These are phyloP conservation scores for Monosporascus cannonballus DNA, from an alignment of 2,329 filamentous ascomycete species.

Conservation along the genomic window DNA sequence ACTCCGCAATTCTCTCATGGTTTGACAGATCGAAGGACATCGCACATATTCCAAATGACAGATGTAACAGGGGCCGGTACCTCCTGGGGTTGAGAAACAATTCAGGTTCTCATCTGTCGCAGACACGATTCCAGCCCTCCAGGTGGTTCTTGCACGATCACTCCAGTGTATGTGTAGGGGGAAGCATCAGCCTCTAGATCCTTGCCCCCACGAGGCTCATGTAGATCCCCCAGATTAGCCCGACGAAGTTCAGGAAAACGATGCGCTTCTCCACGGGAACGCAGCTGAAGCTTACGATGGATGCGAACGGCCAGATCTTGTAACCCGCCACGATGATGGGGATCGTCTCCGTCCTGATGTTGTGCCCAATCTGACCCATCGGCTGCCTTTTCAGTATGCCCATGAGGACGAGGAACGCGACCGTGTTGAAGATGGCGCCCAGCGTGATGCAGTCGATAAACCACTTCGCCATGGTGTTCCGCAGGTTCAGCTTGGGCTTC, in stretches of 20 bases:
- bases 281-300: constrained; percentile 43
- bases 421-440: constrained; percentile 40
- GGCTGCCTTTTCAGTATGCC: constrained; percentile 37
- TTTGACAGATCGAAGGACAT: too few species aligned
- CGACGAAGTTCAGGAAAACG: constrained; percentile 43
- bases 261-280: constrained; percentile 43
- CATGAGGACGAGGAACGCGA: constrained; percentile 42
- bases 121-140: too few species aligned
- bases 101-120: too few species aligned
- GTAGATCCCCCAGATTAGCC: constrained; percentile 45
- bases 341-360: constrained; percentile 37
- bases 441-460: constrained; percentile 44
- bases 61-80: too few species aligned
- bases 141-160: too few species aligned
- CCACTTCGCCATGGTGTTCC: constrained; percentile 41
- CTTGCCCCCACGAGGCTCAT: constrained; percentile 41
- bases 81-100: too few species aligned
- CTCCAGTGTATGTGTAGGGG: neutral
- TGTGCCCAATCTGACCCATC: constrained; percentile 28
- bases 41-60: too few species aligned
- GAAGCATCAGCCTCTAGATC: constrained; percentile 22
- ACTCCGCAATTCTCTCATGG: too few species aligned
- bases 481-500: constrained; percentile 31
- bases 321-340: constrained; percentile 43
- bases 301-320: constrained; percentile 47